Evolutionary conservation across 148 eudicot genomes (phyloP), one percentile per base, ranked within the genome.

Genomic region (Vaccinium darrowii): DNA sequence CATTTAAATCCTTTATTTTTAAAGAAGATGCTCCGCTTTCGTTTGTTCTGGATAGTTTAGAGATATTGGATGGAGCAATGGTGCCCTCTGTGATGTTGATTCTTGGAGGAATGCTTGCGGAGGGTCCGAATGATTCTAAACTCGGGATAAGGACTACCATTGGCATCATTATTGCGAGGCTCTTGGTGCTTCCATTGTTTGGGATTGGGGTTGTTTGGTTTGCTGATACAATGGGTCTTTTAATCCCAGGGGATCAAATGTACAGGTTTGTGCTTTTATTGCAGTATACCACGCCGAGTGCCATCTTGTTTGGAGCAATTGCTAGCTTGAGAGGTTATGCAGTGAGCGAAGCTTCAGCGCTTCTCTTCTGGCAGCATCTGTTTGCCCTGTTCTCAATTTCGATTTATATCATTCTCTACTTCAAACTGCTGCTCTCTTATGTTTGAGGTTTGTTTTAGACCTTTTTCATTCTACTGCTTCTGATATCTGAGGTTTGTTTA

Each of bases 261-360:
- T 96, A 47, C 81, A 84, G 85, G 85, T 94, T 93, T 73, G 99
- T 94, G 88, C 91, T 96, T 43, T 87, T 94, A 86, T 71, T 96
- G 90, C 97, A 93, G 88, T 94, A 96, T 83, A 92, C 93, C 1
- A 96, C 92, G 30, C 98, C 99, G 8, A 94, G 95, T 84, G 99
- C 99, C 56, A 94, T 96, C 51, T 89, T 96, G 80, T 90, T 96
- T 36, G 99, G 99, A 62, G 99, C 98, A 51, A 92, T 96, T 85
- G 99, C 99, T 47, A 96, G 98, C 75, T 89, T 96, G 75, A 94
- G 99, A 84, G 96, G 99, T 1, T 96, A 94, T 88, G 98, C 95
- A 27, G 97, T 94, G 43, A 87, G 91, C 9, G 99, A 94, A 82
- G 95, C 99, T 47, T 96, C 98, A 63, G 93, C 99, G 1, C 87